Evolutionary conservation across 176 grass and related monocot species (phyloP), one percentile per base, ranked within the genome.

Genomic region (Bolboschoenus planiculmis): DNA sequence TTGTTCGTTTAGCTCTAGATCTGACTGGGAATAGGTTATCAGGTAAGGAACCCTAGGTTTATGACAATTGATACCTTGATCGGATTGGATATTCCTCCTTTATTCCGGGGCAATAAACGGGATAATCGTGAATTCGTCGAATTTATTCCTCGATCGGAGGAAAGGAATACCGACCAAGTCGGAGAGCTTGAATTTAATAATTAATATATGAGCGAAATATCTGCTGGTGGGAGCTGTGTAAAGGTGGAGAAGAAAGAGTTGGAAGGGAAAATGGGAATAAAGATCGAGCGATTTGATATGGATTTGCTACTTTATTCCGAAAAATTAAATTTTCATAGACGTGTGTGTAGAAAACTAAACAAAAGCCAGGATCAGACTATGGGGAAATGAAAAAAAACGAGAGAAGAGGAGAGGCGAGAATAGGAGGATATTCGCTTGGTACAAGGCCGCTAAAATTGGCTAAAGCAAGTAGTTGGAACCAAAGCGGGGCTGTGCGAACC

Each of bases 401-500:
- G 40, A 68, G 81, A 35, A 30, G n/a, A 14, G 15, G 35, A 53
- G 26, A 71, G 81, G 15, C 30, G 23, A 57, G 44, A 50, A 46
- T 8, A 70, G 53, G 48, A 84, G 71, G 40, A 78, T 78, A 82
- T 82, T 82, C 58, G 56, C 58, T 65, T 5, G 23, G 24, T 36
- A 20, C 57, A 62, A 65, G 34, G 57, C 23, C 20, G 72, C 72
- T 77, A 77, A 77, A 77, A 77, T 77, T 77, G 72, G 72, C 26
- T 77, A 77, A 77, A 77, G 68, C 68, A 73, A 73, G 72, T 77
- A 76, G 72, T 76, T 76, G 72, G 43, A 50, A 76, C 43, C 72
- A 51, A 76, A 76, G 72, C 72, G 46, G 27, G 44, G 24, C 46
- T 33, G 3, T 33, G 46, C 58, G 60, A 82, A 82, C 58, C 56